Evolutionary conservation across 208 protist species (phyloP), one percentile per base, ranked within the genome.

Genomic region (Porcisia deanei): DNA sequence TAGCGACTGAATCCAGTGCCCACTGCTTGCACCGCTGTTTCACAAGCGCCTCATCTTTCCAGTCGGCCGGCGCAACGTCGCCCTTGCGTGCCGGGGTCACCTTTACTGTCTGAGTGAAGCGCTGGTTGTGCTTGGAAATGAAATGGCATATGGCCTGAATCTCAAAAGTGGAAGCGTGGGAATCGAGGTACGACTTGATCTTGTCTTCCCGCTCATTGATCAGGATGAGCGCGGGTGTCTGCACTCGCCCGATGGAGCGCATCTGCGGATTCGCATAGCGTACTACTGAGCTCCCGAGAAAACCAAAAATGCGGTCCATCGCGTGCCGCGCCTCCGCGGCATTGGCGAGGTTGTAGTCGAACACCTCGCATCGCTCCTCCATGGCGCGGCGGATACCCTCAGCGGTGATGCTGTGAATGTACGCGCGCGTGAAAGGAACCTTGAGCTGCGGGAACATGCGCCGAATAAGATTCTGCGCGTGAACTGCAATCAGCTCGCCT

Each of bases 301-400:
- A 98, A 45, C 94, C 94, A 75, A 98, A 97, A 45, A 96, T 93
- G 72, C 92, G 86, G 80, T 98, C 94, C 91, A 98, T 95, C 47
- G 91, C 91, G 73, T 98, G 94, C 52, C 94, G 89, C 39, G 94
- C 91, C 81, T 97, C 91, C 10, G 94, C 94, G 14, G 92, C 92
- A 80, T 91, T 93, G 20, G 92, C 92, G 73, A 98, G 85, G 65
- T 96, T 87, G 63, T 92, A 86, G 75, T 98, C 94, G 55, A 93
- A 96, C 18, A 86, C 57, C 45, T 82, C 58, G 25, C 75, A 61
- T 12, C 94, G 91, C 72, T 95, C 86, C 52, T 73, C 81, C 91
- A 97, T 96, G 4, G 92, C 94, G 43, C 82, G 80, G 30, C 77
- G 84, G 59, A 98, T 93, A 65, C 91, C 92, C 20, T 96, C 91